A percentile compares a stretch with the other conserved stretches of the same genome.
These are phyloP conservation scores for Trichoderma sp. DNA, from an alignment of 2,329 filamentous ascomycete species.

Conservation along the genomic window DNA sequence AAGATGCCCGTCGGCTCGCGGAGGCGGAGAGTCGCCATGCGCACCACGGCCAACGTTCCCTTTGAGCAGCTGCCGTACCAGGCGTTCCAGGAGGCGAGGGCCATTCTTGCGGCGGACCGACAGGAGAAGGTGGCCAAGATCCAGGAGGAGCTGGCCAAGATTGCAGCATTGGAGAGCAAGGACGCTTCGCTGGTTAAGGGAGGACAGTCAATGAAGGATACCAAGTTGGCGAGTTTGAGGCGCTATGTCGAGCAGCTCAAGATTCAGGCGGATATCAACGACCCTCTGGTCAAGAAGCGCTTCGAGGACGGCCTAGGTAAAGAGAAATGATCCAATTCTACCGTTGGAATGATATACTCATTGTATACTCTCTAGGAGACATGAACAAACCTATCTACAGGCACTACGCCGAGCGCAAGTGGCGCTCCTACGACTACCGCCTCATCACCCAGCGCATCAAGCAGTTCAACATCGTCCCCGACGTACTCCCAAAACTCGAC, in stretches of 20 bases:
- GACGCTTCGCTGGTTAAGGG: constrained; percentile 57
- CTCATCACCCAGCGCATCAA: constrained; percentile 81
- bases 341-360: neutral
- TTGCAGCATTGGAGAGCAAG: constrained; percentile 63
- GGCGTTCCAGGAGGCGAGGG: constrained; percentile 94
- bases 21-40: constrained; percentile 73
- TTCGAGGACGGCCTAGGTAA: constrained; percentile 89
- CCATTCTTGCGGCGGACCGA: constrained; percentile 76
- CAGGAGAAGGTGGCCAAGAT: constrained; percentile 77
- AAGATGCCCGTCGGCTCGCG: constrained; percentile 77
- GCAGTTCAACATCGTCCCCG: constrained; percentile 84
- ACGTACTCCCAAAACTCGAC: constrained; percentile 78
- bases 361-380: constrained; percentile 61
- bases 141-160: constrained; percentile 61
- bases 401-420: constrained; percentile 81
- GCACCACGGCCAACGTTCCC: constrained; percentile 64
- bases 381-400: constrained; percentile 97
- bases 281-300: constrained; percentile 86
- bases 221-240: constrained; percentile 66
- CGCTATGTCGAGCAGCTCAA: constrained; percentile 74
- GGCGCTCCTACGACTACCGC: constrained; percentile 77
- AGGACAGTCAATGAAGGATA: constrained; percentile 64
- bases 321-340: neutral
- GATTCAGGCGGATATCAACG: constrained; percentile 90
- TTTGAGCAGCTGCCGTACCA: constrained; percentile 96